Conservation (phyloP, 2,329 filamentous ascomycete genomes). For the Colletotrichum tamarilloi region DNA sequence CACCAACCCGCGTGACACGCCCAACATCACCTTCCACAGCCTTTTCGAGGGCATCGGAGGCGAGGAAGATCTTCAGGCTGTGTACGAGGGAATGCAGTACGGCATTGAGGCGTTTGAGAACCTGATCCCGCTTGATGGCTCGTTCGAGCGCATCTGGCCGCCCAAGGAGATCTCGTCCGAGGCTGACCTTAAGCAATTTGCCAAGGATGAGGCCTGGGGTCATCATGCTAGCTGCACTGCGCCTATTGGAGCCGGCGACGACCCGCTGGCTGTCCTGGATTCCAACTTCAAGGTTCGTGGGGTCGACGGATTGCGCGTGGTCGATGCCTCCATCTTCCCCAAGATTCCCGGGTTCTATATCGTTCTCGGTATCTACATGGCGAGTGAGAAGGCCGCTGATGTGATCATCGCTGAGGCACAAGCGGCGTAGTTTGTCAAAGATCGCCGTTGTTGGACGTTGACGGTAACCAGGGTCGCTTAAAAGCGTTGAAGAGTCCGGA, state of each 20-base stretch:
- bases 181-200: conserved; percentile 56
- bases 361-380: conserved; percentile 62
- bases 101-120: conserved; percentile 53
- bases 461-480: too few relatives aligned
- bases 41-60: conserved; percentile 56
- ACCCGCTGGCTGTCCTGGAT: conserved; percentile 68
- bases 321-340: conserved; percentile 70
- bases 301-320: conserved; percentile 66
- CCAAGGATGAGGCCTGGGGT: conserved; percentile 58
- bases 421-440: background rate
- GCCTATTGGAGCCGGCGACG: conserved; percentile 65
- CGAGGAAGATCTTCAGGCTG: conserved; percentile 54
- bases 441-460: background rate
- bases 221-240: conserved; percentile 69
- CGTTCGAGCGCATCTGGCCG: conserved; percentile 47
- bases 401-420: conserved; percentile 43
- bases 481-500: too few relatives aligned
- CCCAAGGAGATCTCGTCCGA: conserved; percentile 53
- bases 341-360: conserved; percentile 59
- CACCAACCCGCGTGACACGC: conserved; percentile 70
- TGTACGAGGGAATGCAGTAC: conserved; percentile 58
- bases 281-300: conserved; percentile 67
- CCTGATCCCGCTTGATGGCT: conserved; percentile 50
- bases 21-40: conserved; percentile 70
- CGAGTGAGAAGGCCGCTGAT: conserved; percentile 66